Evolutionary conservation across 2,329 filamentous ascomycete genomes (phyloP).

Genomic region (Ophiocordyceps sinensis): DNA sequence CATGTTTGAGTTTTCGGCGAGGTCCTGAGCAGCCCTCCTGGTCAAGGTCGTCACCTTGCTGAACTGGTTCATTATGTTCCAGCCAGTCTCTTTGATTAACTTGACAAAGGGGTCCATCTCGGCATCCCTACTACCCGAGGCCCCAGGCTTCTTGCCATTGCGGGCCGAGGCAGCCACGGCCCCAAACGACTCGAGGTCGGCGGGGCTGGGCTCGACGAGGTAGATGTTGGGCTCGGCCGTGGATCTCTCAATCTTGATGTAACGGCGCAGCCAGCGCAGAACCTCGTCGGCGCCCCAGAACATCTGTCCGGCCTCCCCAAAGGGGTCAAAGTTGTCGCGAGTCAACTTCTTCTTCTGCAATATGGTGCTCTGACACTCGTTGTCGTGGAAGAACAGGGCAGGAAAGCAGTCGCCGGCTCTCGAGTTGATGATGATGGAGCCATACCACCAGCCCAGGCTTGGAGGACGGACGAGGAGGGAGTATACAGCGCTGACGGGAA

Average conservation of each 20-base stretch:
- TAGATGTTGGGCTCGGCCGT: conserved; percentile 82
- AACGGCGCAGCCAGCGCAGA: conserved; percentile 74
- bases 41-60: conserved; percentile 97
- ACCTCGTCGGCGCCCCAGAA: conserved; percentile 99
- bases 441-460: conserved; percentile 96
- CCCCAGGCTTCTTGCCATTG: not conserved
- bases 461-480: conserved; percentile 82
- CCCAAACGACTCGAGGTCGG: conserved; percentile 74
- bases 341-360: conserved; percentile 80
- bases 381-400: conserved; percentile 93
- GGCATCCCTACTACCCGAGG: conserved; percentile 36
- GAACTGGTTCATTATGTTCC: conserved; percentile 93
- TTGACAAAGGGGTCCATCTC: conserved; percentile 89
- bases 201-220: conserved; percentile 70
- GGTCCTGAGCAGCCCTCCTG: conserved; percentile 75
- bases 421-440: conserved; percentile 86
- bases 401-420: conserved; percentile 85
- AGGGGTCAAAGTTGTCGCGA: conserved; percentile 78
- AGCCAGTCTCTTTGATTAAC: conserved; percentile 84
- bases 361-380: conserved; percentile 90
- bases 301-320: conserved; percentile 69
- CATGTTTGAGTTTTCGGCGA: conserved; percentile 80
- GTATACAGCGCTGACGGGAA: conserved; percentile 82
- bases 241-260: conserved; percentile 70
- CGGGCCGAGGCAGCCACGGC: conserved; percentile 31